Evolutionary conservation across 2,329 filamentous ascomycete species (phyloP), one percentile per base, ranked within the genome.

Genomic region (Exophiala sp.): DNA sequence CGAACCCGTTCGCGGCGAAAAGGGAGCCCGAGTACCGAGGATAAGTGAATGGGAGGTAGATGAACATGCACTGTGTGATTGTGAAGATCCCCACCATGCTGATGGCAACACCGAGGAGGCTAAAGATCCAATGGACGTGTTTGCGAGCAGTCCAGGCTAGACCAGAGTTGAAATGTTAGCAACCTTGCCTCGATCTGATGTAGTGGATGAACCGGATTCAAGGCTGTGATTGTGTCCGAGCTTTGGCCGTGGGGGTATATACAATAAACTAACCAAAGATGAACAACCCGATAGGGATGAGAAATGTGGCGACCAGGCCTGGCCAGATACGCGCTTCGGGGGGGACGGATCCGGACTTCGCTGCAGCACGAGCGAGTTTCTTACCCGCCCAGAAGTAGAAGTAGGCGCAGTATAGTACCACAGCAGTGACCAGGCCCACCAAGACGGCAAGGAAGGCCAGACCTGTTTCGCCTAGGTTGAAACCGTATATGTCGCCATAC

Each of bases 401-500:
- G 21, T 41, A 41, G 4, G 21, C 8, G n/a, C 38, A 41, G 65
- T 79, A 82, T 27, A 70, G 46, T 30, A 59, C 66, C 24, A 79
- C 66, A 27, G 74, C 76, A 47, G 81, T 61, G 8, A 78, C 48
- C 58, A 75, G 79, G 4, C 76, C 70, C 10, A 82, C 72, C 16
- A 81, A 66, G 58, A 83, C 71, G 53, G 74, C 78, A 40, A 80
- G 68, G 68, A 83, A 84, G 30, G 81, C 74, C 6, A 83, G 73
- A 19, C 80, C 80, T 54, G 77, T 67, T 53, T 79, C 63, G 16
- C 79, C 78, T 1, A 77, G 64, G 47, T 70, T 75, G 73, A 85
- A 82, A 61, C 68, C 64, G 65, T 85, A 85, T n/a, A 48, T 37
- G 27, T 71, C 71, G 2, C 73, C 73, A 62, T 81, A 85, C 43